Base-by-base conservation (phyloP, 257 asterid genomes). In the Leptodermis oblonga region DNA sequence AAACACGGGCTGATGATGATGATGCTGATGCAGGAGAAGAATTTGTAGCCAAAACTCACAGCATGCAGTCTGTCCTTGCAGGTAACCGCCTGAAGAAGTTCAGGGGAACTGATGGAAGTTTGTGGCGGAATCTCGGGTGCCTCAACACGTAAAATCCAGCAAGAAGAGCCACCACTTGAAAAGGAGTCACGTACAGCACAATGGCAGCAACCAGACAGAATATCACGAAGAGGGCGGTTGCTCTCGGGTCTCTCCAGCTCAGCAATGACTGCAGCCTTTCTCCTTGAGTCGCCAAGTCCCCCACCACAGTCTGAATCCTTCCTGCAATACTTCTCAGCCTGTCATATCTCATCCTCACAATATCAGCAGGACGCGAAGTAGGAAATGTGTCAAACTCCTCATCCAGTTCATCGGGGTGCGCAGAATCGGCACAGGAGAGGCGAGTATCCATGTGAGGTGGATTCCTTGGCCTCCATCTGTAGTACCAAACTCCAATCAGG, bases 241-340 rank as follows among this genome's bases (percentile, higher is more conserved):
- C 87, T 51, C 87, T 80, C 12, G 87, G 87, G 73, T 83, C 87
- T 75, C 87, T 75, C 87, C 87, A 83, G 76, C 87, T 83, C 73
- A 83, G 69, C 80, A 83, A 62, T 4, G 85, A 77, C 48, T 77
- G 87, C 22, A 80, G 72, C 75, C 87, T 72, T 52, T 83, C 87
- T 31, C 87, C 87, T 76, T 83, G 87, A 26, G 87, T 80, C 22
- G 87, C 87, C 80, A 83, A 69, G 69, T 83, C 87, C 0, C 87
- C 87, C 63, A 80, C 84, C 69, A 83, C 85, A 0, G 85, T 80
- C 45, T 83, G 87, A 63, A 83, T 69, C 77, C 79, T 78, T 25
- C 83, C 87, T 5, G 87, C 85, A 52, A 83, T 80, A 61, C 85
- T 83, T 54, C 87, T 80, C 68, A 83, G 14, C 7, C 87, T 80